A percentile compares a stretch with the other conserved stretches of the same genome.
Conservation (phyloP, 2,329 filamentous ascomycete species). For the Didymella segeticola region DNA sequence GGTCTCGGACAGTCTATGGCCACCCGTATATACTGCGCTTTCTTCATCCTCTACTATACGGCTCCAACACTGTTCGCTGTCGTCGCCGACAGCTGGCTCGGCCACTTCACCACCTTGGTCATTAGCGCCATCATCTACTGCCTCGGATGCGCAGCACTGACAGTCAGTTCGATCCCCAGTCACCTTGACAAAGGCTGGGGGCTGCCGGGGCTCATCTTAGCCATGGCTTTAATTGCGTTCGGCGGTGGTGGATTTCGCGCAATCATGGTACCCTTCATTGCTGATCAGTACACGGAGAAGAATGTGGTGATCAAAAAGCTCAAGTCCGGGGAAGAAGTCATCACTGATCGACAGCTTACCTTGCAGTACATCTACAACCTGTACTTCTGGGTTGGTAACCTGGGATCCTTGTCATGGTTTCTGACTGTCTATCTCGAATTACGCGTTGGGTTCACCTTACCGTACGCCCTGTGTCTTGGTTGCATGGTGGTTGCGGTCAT, state of each 20-base stretch:
- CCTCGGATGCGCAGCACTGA: slow-evolving; percentile 31
- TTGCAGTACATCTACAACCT: slow-evolving; percentile 50
- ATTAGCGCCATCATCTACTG: slow-evolving; percentile 40
- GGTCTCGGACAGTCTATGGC: slow-evolving; percentile 49
- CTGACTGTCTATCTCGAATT: slow-evolving; percentile 73
- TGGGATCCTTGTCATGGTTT: slow-evolving; percentile 70
- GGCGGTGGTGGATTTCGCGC: slow-evolving; percentile 50
- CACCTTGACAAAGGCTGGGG: slow-evolving; percentile 32
- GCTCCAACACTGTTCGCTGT: slow-evolving; percentile 46
- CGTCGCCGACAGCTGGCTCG: slow-evolving; percentile 50
- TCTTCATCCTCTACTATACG: slow-evolving; percentile 60
- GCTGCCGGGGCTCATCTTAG: slow-evolving; percentile 33
- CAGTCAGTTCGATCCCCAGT: slow-evolving; percentile 28
- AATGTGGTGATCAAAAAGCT: slow-evolving; percentile 27
- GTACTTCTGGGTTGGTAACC: slow-evolving; percentile 59
- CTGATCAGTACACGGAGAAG: slow-evolving; percentile 44
- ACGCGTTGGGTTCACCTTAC: slow-evolving; percentile 70
- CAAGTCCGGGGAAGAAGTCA: slow-evolving; percentile 42
- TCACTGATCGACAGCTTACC: slow-evolving; percentile 44
- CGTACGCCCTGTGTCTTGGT: slow-evolving; percentile 66
- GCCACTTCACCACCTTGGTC: slow-evolving; percentile 48
- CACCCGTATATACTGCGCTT: slow-evolving; percentile 62
- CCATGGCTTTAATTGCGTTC: slow-evolving; percentile 49
- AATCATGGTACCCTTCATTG: slow-evolving; percentile 46
- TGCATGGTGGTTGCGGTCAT: slow-evolving; percentile 69